Evolutionary conservation across 495 filamentous ascomycete genomes (phyloP).

Genomic region (Penicillium antarcticum): DNA sequence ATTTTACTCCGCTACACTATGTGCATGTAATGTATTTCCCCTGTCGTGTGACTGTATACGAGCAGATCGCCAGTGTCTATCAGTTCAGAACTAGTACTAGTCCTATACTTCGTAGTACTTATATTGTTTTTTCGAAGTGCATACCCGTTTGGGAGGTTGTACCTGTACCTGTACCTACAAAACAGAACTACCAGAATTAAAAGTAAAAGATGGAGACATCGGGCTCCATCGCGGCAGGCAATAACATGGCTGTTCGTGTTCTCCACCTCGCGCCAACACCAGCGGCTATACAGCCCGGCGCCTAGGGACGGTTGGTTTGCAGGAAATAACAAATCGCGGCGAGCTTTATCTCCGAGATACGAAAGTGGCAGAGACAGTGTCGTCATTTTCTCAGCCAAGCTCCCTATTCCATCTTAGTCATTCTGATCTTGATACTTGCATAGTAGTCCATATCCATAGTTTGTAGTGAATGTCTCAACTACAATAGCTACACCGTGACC

Average conservation of each 20-base stretch:
- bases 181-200: too few relatives aligned
- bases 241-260: background rate
- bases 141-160: background rate
- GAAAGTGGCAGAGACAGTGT: background rate
- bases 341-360: background rate
- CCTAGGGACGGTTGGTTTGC: background rate
- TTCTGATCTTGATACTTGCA: too few relatives aligned
- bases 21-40: too few relatives aligned
- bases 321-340: background rate
- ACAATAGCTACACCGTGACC: too few relatives aligned
- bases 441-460: too few relatives aligned
- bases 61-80: background rate
- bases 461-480: too few relatives aligned
- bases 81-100: background rate
- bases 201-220: background rate
- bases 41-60: too few relatives aligned
- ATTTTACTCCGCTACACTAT: too few relatives aligned
- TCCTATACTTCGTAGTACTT: too few relatives aligned
- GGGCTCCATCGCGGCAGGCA: background rate
- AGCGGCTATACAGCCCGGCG: background rate
- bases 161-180: background rate
- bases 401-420: too few relatives aligned
- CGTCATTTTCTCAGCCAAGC: background rate
- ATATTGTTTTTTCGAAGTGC: background rate
- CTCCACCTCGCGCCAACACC: slow-evolving; percentile 3